Evolutionary conservation across 1,284 basidiomycete species (phyloP).

Genomic region (Stereum hirsutum): DNA sequence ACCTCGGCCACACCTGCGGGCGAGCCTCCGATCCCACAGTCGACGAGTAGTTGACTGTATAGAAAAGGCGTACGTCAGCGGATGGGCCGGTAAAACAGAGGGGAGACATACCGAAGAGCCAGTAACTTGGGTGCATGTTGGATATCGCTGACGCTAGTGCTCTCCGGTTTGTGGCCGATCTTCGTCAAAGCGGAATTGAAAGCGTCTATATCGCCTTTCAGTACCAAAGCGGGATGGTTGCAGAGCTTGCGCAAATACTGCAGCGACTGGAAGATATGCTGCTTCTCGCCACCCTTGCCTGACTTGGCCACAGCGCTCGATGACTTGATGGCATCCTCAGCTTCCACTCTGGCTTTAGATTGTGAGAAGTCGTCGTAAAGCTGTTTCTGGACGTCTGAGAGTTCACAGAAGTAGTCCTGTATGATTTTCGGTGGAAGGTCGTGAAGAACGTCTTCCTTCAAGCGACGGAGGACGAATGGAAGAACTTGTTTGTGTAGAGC

Average conservation of each 20-base stretch:
- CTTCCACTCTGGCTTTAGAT: conserved; percentile 65
- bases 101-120: conserved; percentile 65
- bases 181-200: conserved; percentile 58
- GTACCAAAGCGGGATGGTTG: conserved; percentile 90
- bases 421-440: conserved; percentile 99
- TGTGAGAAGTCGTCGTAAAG: conserved; percentile 91
- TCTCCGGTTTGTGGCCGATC: conserved; percentile 28
- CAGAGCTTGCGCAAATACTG: conserved; percentile 98
- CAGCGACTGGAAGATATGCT: conserved; percentile 92
- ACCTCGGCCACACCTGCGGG: conserved; percentile 31
- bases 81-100: conserved; percentile 3
- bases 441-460: conserved; percentile 96
- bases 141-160: conserved; percentile 63
- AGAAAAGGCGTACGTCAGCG: conserved; percentile 5
- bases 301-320: conserved; percentile 28
- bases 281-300: conserved; percentile 33
- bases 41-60: conserved; percentile 80
- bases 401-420: conserved; percentile 98
- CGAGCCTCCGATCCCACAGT: conserved; percentile 85
- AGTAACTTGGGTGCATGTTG: conserved; percentile 91
- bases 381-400: conserved; percentile 88
- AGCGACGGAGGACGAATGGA: conserved; percentile 92
- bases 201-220: conserved; percentile 55
- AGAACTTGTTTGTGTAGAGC: conserved; percentile 97
- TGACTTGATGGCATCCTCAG: conserved; percentile 54